Evolutionary conservation across 1,139 yeast species (phyloP), one percentile per base, ranked within the genome.

Genomic region (Diutina rugosa): DNA sequence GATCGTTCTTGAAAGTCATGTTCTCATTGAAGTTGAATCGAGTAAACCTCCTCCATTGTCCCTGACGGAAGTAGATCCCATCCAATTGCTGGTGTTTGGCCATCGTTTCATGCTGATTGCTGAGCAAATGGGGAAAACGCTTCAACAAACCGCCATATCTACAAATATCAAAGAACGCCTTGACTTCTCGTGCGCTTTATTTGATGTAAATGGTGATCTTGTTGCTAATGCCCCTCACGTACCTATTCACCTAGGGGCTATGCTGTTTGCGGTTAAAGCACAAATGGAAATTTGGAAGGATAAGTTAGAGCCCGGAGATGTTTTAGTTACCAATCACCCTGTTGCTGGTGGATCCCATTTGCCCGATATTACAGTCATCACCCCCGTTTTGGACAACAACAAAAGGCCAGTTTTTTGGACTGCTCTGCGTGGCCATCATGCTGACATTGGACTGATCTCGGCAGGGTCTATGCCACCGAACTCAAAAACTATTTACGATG

Each of bases 161-260:
- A 87, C 95, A n/a, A 88, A 88, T 64, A 89, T 88, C 60, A 88
- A 88, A 64, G 96, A 88, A 66, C 73, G 96, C 58, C 72, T 88
- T 55, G 96, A 88, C 66, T 88, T 87, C 65, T 86, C 95, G 10
- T 88, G 95, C 73, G 96, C 96, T 1, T 71, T 88, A 32, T 88
- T 88, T 65, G 90, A 85, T 61, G 74, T 80, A 0, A 79, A 82
- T 56, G 95, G 95, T 21, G 89, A 85, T 56, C 73, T 88, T 59
- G 90, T 87, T 28, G 95, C 95, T 5, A 87, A 87, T 69, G 95
- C 95, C 0, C 95, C 95, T 0, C 95, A 88, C 68, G 87, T 88
- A 56, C 96, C 96, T 0, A 91, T 87, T 51, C 96, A 88, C 66
- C 71, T 88, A 59, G 95, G 95, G 1, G 88, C 95, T 3, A 88